These are phyloP conservation scores for Agrocybe chaxingu DNA, from an alignment of 768 basidiomycete species.

Conservation along the genomic window DNA sequence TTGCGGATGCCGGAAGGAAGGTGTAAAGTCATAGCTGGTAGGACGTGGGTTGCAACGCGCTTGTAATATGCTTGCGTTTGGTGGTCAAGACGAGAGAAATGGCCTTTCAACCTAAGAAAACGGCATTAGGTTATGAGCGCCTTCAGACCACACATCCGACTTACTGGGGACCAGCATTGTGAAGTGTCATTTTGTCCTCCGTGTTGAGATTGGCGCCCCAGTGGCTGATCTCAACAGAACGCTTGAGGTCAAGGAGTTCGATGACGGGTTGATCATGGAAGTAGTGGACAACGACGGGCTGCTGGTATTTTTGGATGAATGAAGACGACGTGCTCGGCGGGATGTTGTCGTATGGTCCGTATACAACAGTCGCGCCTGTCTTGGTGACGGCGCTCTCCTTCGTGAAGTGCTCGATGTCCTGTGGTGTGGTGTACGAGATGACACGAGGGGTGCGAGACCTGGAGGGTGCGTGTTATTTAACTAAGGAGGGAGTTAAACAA, in stretches of 20 bases:
- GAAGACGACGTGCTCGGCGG: constrained; percentile 54
- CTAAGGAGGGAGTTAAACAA: neutral
- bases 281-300: constrained; percentile 74
- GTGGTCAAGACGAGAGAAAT: constrained; percentile 90
- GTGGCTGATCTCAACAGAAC: constrained; percentile 89
- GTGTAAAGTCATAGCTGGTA: constrained; percentile 71
- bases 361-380: constrained; percentile 78
- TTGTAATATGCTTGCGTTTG: constrained; percentile 75
- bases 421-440: constrained; percentile 68
- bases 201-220: constrained; percentile 96
- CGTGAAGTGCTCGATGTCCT: constrained; percentile 56
- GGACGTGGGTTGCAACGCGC: constrained; percentile 61
- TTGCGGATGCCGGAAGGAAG: constrained; percentile 82
- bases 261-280: constrained; percentile 78
- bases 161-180: constrained; percentile 88
- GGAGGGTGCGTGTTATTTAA: neutral
- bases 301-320: constrained; percentile 62
- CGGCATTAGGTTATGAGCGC: constrained; percentile 5
- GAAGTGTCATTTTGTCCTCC: constrained; percentile 81
- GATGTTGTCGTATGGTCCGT: constrained; percentile 83
- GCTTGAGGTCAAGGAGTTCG: constrained; percentile 67
- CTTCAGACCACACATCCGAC: constrained; percentile 25
- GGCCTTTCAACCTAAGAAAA: constrained; percentile 76
- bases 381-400: constrained; percentile 62
- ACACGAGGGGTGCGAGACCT: constrained; percentile 75